Base-by-base conservation (phyloP, 2,329 filamentous ascomycete species). In the Pseudophaeomoniella oleicola region DNA sequence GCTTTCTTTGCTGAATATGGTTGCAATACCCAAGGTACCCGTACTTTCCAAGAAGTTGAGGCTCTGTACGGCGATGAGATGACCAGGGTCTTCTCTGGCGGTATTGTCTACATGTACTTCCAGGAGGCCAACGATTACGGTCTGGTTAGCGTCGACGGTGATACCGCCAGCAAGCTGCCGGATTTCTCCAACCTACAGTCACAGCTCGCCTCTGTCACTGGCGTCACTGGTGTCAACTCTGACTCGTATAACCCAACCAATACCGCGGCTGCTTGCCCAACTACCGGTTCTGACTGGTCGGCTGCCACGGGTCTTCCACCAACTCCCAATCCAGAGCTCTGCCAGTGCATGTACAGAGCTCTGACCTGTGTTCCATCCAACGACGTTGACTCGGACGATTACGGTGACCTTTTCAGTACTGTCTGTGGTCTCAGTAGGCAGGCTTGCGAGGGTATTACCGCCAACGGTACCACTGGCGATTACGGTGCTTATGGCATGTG, bases 1-100 rank as follows among this genome's bases (percentile, higher is more conserved):
- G 82, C 86, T 52, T 98, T 98, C 78, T 94, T 98, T 58, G 90
- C 90, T 46, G 90, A 98, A 65, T 98, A 98, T 55, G 90, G 90
- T 50, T 98, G 90, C 78, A 96, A 92, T 65, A 67, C 66, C 32
- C 68, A 62, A 55, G 67, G 70, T 31, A 75, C 72, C 42, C 84
- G 90, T 62, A 69, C 72, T 42, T 98, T 93, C 64, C 74, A 81
- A 42, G 92, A 98, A 58, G 87, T 93, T 31, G 67, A 63, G 32
- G 79, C 81, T 37, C 75, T 98, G 6, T 98, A 82, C 63, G 76
- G 78, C 37, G 55, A 68, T 41, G 56, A 86, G 42, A 98, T 98
- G 90, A 81, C 76, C 17, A 59, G 62, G 6, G 84, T 94, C 53
- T 90, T 90, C 75, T 92, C 83, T 39, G 90, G 90, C 50, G 90